Evolutionary conservation across 2,329 filamentous ascomycete genomes (phyloP).

Genomic region (Davidsoniella neocaledoniae): DNA sequence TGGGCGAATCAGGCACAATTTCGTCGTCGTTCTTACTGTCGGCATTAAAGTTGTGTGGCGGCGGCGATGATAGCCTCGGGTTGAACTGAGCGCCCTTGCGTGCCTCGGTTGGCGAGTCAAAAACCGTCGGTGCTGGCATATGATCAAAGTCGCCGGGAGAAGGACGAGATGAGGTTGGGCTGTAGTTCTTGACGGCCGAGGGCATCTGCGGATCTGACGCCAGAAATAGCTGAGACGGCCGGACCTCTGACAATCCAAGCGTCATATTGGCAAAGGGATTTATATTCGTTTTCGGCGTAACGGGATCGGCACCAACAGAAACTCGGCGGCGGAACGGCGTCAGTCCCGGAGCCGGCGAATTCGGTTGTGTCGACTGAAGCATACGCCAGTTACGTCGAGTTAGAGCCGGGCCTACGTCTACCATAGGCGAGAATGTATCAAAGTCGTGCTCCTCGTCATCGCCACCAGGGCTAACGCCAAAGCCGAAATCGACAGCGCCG

Average conservation of each 20-base stretch:
- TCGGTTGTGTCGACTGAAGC: conserved; percentile 18
- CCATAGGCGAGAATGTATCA: conserved; percentile 19
- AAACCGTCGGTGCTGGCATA: conserved; percentile 28
- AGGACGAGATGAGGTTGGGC: conserved; percentile 40
- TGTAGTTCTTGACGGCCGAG: conserved; percentile 31
- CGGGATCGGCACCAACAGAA: conserved; percentile 19
- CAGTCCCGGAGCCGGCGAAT: conserved; percentile 15
- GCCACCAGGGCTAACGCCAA: conserved; percentile 24
- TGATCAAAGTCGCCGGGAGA: conserved; percentile 33
- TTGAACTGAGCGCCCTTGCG: background rate
- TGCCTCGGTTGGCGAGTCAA: conserved; percentile 11
- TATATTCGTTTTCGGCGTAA: conserved; percentile 32
- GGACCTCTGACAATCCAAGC: conserved; percentile 12
- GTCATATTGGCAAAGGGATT: conserved; percentile 27
- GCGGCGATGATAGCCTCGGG: background rate
- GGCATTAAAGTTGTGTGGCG: background rate
- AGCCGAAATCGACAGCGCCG: conserved; percentile 16
- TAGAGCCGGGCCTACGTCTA: conserved; percentile 21
- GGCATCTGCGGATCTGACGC: conserved; percentile 33
- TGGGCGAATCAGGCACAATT: conserved; percentile 2
- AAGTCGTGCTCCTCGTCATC: conserved; percentile 24
- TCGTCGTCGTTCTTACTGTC: background rate
- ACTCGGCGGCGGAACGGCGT: conserved; percentile 19
- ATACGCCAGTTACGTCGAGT: conserved; percentile 24
- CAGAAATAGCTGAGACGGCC: conserved; percentile 33